Percentiles rank a stretch among this genome's conserved stretches.
phyloP scores from a whole-genome alignment of 192 early-diverging fungal species.

The Pecoramyces ruminantium region DNA sequence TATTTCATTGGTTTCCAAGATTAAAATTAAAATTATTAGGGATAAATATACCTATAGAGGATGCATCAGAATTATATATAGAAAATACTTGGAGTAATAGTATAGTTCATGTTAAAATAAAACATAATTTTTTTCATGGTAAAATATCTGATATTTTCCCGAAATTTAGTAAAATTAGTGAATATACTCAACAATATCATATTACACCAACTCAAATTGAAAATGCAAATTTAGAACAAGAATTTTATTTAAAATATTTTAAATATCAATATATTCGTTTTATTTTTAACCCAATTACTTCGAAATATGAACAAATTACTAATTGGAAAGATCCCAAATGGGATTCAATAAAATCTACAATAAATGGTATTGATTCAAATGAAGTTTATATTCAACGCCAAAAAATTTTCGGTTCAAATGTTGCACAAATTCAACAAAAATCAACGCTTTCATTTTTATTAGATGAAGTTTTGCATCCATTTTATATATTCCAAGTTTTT shows the following conservation, averaged over 20 bases:
- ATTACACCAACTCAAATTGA: not conserved
- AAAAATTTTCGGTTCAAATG: constrained; percentile 30
- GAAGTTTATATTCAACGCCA: constrained; percentile 5
- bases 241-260: constrained; percentile 7
- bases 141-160: constrained; percentile 21
- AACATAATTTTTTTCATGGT: constrained; percentile 6
- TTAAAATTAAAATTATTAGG: constrained; percentile 58
- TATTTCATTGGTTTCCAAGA: constrained; percentile 71
- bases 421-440: constrained; percentile 19
- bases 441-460: constrained; percentile 22
- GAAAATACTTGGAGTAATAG: constrained; percentile 22
- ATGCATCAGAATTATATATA: constrained; percentile 49
- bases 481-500: constrained; percentile 25
- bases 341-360: constrained; percentile 10
- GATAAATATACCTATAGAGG: constrained; percentile 31
- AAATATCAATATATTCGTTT: constrained; percentile 34
- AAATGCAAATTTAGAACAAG: not conserved
- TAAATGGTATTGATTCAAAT: constrained; percentile 7
- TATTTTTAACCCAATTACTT: constrained; percentile 29
- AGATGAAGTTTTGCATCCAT: constrained; percentile 38
- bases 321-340: constrained; percentile 32
- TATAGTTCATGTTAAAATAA: constrained; percentile 8
- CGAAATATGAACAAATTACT: constrained; percentile 23
- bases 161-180: too few species aligned
- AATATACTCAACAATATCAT: too few species aligned